These are phyloP conservation scores for Strobilomyces confusus DNA, from an alignment of 768 basidiomycete species.

Conservation along the genomic window DNA sequence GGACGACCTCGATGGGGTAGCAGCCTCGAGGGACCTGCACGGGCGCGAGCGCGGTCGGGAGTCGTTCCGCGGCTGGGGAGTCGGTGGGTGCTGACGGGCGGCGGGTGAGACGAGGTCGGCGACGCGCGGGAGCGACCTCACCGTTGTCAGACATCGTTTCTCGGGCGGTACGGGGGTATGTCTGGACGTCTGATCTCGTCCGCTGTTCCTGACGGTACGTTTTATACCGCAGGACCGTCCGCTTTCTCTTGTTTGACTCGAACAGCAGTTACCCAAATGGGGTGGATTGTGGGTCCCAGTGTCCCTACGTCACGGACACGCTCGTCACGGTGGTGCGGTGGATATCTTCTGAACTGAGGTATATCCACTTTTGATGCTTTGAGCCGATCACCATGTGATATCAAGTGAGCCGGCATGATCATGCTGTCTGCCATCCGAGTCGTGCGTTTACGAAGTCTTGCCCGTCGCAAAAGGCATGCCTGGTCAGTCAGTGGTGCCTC, in stretches of 20 bases:
- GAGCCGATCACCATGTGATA: background rate
- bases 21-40: constrained; percentile 15
- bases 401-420: background rate
- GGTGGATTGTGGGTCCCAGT: constrained; percentile 2
- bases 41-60: constrained; percentile 10
- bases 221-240: constrained; percentile 1
- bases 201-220: background rate
- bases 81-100: background rate
- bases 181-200: background rate
- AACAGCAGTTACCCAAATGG: constrained; percentile 1
- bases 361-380: background rate
- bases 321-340: background rate
- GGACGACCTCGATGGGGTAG: constrained; percentile 25
- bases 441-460: too few species aligned
- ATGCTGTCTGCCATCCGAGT: background rate
- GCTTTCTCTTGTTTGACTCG: constrained; percentile 3
- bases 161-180: background rate
- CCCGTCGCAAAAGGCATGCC: background rate
- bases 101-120: background rate
- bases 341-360: background rate
- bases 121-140: background rate
- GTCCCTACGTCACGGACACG: background rate
- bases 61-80: background rate
- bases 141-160: constrained; percentile 3
- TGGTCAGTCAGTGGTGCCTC: background rate